These are phyloP conservation scores for Candida tropicalis DNA, from an alignment of 1,139 yeast genomes.

Conservation along the genomic window DNA sequence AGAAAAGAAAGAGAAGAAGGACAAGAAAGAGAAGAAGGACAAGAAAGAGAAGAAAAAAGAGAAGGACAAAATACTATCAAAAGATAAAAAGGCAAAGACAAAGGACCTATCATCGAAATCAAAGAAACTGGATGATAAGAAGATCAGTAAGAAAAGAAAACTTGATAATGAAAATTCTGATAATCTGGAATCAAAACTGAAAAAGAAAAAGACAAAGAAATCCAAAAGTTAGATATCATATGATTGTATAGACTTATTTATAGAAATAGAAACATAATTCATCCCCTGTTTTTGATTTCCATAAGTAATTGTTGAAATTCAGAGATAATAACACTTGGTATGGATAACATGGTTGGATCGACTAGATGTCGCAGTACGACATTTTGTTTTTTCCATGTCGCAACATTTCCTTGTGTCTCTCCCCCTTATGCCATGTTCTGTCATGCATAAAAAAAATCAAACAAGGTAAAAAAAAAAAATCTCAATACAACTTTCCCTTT, in stretches of 20 bases:
- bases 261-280: neutral
- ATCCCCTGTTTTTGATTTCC: no score
- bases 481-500: no score
- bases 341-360: no score
- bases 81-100: constrained; percentile 19
- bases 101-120: constrained; percentile 12
- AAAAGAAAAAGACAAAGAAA: neutral
- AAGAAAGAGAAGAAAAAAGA: constrained; percentile 21
- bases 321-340: no score
- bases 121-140: constrained; percentile 14
- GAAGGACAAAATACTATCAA: constrained; percentile 18
- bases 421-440: no score
- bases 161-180: constrained; percentile 12
- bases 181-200: neutral
- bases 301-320: no score
- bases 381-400: no score
- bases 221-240: neutral
- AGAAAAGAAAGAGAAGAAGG: constrained; percentile 23
- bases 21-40: constrained; percentile 22
- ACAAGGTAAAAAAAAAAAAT: no score
- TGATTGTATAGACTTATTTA: neutral
- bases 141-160: constrained; percentile 19
- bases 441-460: no score
- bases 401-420: no score
- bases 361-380: no score